A percentile compares a stretch with the other conserved stretches of the same genome.
Conservation (phyloP, 257 asterid genomes). For the Gynochthodes officinalis region DNA sequence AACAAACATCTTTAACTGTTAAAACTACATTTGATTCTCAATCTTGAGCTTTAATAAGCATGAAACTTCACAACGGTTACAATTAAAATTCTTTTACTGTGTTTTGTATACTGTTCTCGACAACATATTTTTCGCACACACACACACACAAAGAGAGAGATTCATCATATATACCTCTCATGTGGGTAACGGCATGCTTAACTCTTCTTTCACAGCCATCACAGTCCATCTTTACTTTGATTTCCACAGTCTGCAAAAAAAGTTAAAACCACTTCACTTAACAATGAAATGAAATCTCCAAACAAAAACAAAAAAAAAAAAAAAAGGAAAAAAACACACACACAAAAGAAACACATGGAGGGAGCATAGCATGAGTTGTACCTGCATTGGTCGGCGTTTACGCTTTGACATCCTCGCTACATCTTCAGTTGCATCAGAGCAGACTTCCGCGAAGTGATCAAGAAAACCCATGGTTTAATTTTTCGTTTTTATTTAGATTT, state of each 20-base stretch:
- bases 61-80: too few relatives aligned
- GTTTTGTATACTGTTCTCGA: too few relatives aligned
- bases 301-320: neutral
- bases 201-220: conserved; percentile 74
- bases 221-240: conserved; percentile 78
- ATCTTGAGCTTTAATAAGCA: too few relatives aligned
- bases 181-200: conserved; percentile 47
- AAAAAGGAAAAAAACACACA: too few relatives aligned
- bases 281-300: neutral
- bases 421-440: conserved; percentile 24
- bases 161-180: conserved; percentile 40
- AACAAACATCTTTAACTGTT: too few relatives aligned
- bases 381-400: conserved; percentile 56
- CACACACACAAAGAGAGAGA: neutral
- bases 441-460: conserved; percentile 52
- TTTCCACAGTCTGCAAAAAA: conserved; percentile 53
- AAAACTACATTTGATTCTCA: too few relatives aligned
- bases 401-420: conserved; percentile 30
- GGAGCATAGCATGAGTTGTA: conserved; percentile 11
- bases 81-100: too few relatives aligned
- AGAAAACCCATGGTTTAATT: conserved; percentile 45
- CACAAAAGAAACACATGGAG: too few relatives aligned
- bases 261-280: neutral
- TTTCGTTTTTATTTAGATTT: neutral
- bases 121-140: neutral